These are phyloP conservation scores for Pseudocercospora eumusae DNA, from an alignment of 2,329 filamentous ascomycete genomes.

Conservation along the genomic window DNA sequence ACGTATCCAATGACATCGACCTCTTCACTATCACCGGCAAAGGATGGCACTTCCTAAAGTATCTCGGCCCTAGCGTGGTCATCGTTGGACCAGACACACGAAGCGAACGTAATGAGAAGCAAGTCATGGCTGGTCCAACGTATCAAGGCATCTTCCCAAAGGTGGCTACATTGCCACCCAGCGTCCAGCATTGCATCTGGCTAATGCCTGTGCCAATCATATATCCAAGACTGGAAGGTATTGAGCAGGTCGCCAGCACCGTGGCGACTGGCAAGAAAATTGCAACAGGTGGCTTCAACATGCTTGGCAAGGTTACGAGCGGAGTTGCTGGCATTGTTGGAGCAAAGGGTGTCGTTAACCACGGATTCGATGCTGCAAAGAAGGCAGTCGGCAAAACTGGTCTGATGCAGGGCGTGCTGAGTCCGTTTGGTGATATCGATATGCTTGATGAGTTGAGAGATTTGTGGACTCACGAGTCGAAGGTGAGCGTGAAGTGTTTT, in stretches of 20 bases:
- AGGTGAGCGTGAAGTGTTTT: conserved; percentile 56
- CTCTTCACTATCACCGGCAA: conserved; percentile 96
- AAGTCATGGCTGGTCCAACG: conserved; percentile 92
- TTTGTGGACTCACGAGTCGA: conserved; percentile 97
- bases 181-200: conserved; percentile 95
- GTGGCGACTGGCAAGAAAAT: conserved; percentile 95
- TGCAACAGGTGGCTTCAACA: conserved; percentile 93
- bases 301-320: conserved; percentile 91
- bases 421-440: conserved; percentile 94
- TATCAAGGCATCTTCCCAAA: conserved; percentile 98
- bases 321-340: conserved; percentile 94
- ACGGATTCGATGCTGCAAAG: conserved; percentile 93
- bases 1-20: conserved; percentile 83
- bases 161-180: conserved; percentile 83
- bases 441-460: conserved; percentile 92
- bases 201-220: conserved; percentile 89
- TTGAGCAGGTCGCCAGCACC: conserved; percentile 87
- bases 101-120: conserved; percentile 84
- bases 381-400: conserved; percentile 94
- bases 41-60: conserved; percentile 99
- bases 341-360: conserved; percentile 86
- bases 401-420: conserved; percentile 92
- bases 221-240: conserved; percentile 86
- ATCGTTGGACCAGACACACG: conserved; percentile 89
- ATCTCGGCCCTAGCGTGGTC: conserved; percentile 84